Percentiles rank a stretch among this genome's conserved stretches.
These are phyloP conservation scores for Ogataea paraovalis DNA, from an alignment of 805 yeast genomes.

Conservation along the genomic window DNA sequence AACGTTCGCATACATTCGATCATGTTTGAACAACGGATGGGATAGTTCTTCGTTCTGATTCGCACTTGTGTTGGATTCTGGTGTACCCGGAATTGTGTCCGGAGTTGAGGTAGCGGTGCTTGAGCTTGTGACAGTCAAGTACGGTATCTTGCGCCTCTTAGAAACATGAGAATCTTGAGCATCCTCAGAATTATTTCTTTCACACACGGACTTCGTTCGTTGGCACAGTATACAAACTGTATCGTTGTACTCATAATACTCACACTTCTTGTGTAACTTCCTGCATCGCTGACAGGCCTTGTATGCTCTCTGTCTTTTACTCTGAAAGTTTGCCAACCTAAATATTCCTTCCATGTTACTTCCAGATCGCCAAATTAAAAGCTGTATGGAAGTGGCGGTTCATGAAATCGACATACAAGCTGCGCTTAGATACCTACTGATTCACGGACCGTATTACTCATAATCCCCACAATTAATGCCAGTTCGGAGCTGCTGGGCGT, in stretches of 20 bases:
- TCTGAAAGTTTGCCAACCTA: slow-evolving; percentile 16
- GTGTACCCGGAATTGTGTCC: background rate
- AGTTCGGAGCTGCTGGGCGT: too few relatives aligned
- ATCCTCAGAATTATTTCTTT: background rate
- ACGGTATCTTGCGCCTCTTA: too few relatives aligned
- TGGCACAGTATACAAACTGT: slow-evolving; percentile 13
- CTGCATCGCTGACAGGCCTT: slow-evolving; percentile 27
- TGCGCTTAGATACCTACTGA: too few relatives aligned
- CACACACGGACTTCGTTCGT: slow-evolving; percentile 10
- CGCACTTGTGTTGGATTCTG: background rate
- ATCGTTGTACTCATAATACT: slow-evolving; percentile 6
- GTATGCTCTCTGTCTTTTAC: slow-evolving; percentile 13
- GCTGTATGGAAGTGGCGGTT: too few relatives aligned
- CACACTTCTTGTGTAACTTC: slow-evolving; percentile 23
- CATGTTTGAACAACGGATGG: slow-evolving; percentile 18
- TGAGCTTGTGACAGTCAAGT: too few relatives aligned
- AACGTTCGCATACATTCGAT: slow-evolving; percentile 24
- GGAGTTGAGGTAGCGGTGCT: too few relatives aligned
- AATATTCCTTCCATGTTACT: slow-evolving; percentile 10
- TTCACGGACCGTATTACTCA: too few relatives aligned
- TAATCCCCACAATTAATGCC: too few relatives aligned
- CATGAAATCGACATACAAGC: too few relatives aligned
- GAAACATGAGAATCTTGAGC: too few relatives aligned
- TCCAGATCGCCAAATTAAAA: too few relatives aligned
- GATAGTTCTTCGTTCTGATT: background rate